These are phyloP conservation scores for Chrysoporthe austroafricana DNA, from an alignment of 2,329 filamentous ascomycete species.

Conservation along the genomic window DNA sequence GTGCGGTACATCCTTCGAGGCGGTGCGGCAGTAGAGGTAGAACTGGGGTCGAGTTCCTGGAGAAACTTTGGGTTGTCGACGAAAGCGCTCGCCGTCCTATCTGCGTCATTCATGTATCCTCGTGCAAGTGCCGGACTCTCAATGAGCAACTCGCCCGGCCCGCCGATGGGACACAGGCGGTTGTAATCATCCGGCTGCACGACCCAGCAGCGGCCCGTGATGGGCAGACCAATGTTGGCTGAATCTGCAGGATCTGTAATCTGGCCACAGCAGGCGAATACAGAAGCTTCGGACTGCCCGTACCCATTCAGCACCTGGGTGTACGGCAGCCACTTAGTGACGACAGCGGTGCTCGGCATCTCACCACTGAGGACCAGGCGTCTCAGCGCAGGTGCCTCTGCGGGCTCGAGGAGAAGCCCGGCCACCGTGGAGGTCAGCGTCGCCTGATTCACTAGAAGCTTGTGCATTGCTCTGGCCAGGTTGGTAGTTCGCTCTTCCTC, in stretches of 20 bases:
- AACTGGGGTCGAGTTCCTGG: not conserved
- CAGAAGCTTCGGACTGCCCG: slow-evolving; percentile 29
- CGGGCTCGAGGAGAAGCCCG: slow-evolving; percentile 27
- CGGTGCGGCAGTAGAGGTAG: not conserved
- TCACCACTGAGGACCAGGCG: slow-evolving; percentile 32
- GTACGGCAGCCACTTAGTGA: slow-evolving; percentile 26
- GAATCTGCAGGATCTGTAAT: slow-evolving; percentile 23
- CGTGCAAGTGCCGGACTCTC: slow-evolving; percentile 37
- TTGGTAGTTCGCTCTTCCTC: not conserved
- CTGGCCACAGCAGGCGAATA: slow-evolving; percentile 7
- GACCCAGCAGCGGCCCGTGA: slow-evolving; percentile 34
- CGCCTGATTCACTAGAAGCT: slow-evolving; percentile 29
- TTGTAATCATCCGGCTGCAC: slow-evolving; percentile 34
- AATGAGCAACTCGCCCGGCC: slow-evolving; percentile 31
- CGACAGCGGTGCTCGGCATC: slow-evolving; percentile 26
- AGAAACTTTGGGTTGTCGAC: not conserved
- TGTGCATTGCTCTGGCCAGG: slow-evolving; percentile 32
- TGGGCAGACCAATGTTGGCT: slow-evolving; percentile 29
- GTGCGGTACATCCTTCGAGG: slow-evolving; percentile 44
- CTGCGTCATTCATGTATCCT: slow-evolving; percentile 51
- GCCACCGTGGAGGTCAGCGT: slow-evolving; percentile 35
- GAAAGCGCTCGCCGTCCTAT: not conserved
- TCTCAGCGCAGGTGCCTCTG: slow-evolving; percentile 23
- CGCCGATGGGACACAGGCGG: slow-evolving; percentile 25
- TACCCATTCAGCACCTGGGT: slow-evolving; percentile 30